Evolutionary conservation across 306 rosid genomes (phyloP), one percentile per base, ranked within the genome.

Genomic region (Cicer cuneatum): DNA sequence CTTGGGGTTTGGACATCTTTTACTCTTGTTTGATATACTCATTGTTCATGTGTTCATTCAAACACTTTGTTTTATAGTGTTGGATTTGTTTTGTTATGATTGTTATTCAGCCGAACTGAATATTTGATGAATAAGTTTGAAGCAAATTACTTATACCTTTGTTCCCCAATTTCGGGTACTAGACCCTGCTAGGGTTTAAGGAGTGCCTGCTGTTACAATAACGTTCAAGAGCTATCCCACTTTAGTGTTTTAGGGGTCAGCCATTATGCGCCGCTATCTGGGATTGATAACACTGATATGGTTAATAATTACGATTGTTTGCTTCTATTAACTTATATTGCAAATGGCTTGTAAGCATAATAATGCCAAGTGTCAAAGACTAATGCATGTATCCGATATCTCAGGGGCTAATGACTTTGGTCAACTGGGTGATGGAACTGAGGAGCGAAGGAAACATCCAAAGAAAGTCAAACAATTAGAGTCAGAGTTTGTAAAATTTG

Each of bases 401-500:
- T 43, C 41, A 93, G 98, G 98, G 47, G 92, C 90, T 65, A 93
- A 93, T 81, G 97, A 88, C 40, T 93, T 86, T 72, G 97, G 97
- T 72, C 97, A 93, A 83, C 76, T 93, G 87, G 98, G 98, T 67
- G 98, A 93, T 83, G 98, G 98, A 80, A 91, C 93, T 6, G 98
- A 93, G 85, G 88, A 80, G 64, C 78, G 86, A 74, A 89, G 93
- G 66, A 88, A 89, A 61, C 80, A 85, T 76, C 98, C 98, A 24
- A 85, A 76, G 83, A 89, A 78, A 73, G 96, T 93, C 68, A 82
- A 84, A 81, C 93, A 83, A 8, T 83, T 93, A 64, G 85, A 85
- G 78, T 62, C 81, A 5, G 97, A 91, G 81, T 85, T 85, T 86
- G 98, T 91, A 18, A 89, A 85, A 71, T 85, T 91, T 74, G 97